phyloP scores from a whole-genome alignment of 495 filamentous ascomycete species.

The Penicillium steckii region DNA sequence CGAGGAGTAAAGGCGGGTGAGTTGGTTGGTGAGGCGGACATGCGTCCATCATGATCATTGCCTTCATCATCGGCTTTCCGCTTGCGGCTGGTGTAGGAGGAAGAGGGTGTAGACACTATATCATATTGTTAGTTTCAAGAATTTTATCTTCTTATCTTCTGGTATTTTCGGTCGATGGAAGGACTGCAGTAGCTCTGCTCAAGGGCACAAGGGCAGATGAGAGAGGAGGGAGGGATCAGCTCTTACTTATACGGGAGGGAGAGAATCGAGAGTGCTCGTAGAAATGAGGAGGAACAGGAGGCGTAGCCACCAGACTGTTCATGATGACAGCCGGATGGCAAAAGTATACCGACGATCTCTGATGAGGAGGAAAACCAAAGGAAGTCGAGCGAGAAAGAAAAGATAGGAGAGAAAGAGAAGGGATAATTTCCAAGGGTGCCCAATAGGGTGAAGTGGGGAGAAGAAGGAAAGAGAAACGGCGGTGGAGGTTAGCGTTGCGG shows the following conservation, averaged over 20 bases:
- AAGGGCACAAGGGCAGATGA: not conserved
- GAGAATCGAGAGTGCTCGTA: slow-evolving; percentile 70
- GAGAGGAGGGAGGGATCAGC: slow-evolving; percentile 6
- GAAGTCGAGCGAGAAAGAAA: too few species aligned
- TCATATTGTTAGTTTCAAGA: slow-evolving; percentile 24
- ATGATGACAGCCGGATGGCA: slow-evolving; percentile 51
- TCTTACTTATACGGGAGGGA: slow-evolving; percentile 66
- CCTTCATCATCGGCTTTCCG: slow-evolving; percentile 85
- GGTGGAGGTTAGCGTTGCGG: slow-evolving; percentile 39
- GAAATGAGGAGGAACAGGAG: slow-evolving; percentile 74
- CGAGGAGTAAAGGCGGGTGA: slow-evolving; percentile 73
- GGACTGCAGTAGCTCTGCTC: too few species aligned
- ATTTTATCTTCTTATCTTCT: too few species aligned
- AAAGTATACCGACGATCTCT: slow-evolving; percentile 13
- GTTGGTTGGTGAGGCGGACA: slow-evolving; percentile 80
- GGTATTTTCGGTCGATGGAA: too few species aligned
- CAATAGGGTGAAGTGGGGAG: slow-evolving; percentile 38
- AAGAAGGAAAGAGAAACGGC: slow-evolving; percentile 43
- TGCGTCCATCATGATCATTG: slow-evolving; percentile 67
- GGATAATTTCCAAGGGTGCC: too few species aligned
- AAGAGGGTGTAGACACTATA: slow-evolving; percentile 54
- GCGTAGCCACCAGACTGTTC: slow-evolving; percentile 62
- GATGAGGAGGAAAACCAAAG: slow-evolving; percentile 15
- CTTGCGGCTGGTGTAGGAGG: slow-evolving; percentile 63
- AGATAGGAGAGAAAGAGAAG: slow-evolving; percentile 29